Evolutionary conservation across 148 eudicot species (phyloP).

Genomic region (Rhododendron griersonianum): DNA sequence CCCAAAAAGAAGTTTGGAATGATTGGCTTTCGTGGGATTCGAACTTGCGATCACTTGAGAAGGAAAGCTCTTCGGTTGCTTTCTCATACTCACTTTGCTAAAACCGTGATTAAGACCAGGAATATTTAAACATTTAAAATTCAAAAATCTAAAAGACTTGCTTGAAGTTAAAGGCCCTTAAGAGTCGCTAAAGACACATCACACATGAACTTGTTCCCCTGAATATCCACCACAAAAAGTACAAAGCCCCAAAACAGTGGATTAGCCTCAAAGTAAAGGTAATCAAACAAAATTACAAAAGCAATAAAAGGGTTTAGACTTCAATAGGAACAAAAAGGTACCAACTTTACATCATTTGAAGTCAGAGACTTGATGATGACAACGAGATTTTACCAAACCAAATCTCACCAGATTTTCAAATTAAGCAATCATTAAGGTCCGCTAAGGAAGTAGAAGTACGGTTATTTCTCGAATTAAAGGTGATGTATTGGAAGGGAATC

Average conservation of each 20-base stretch:
- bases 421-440: background rate
- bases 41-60: background rate
- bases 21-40: background rate
- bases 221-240: conserved; percentile 13
- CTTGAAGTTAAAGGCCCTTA: conserved; percentile 21
- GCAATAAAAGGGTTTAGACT: conserved; percentile 10
- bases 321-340: conserved; percentile 20
- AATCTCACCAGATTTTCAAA: background rate
- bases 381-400: background rate
- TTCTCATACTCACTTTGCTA: background rate
- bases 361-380: background rate
- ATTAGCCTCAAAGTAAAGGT: conserved; percentile 4
- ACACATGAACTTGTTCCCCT: conserved; percentile 22
- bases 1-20: background rate
- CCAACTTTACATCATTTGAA: conserved; percentile 16
- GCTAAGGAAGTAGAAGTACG: no score
- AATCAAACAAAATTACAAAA: conserved; percentile 26
- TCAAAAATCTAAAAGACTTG: conserved; percentile 1
- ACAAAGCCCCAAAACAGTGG: background rate
- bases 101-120: background rate
- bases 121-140: conserved; percentile 1
- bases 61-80: background rate
- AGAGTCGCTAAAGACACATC: conserved; percentile 30
- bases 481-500: no score
- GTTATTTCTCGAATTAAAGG: no score